Base-by-base conservation (phyloP, 2,329 filamentous ascomycete species). In the Anisogramma anomala region DNA sequence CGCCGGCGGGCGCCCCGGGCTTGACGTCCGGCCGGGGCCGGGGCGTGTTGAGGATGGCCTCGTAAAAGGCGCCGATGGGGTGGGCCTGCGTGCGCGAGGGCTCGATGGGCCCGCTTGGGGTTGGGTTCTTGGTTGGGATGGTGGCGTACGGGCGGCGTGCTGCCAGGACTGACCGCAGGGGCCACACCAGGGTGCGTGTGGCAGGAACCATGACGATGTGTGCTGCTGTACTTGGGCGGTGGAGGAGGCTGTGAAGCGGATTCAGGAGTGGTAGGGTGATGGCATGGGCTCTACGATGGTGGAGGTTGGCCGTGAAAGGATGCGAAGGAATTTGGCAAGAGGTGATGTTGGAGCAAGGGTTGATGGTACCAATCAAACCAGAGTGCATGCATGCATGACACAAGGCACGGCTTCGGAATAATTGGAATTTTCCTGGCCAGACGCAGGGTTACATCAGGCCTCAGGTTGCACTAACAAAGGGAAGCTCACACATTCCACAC, bases 31-130 rank as follows among this genome's bases (percentile, higher is more conserved):
- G 60, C 39, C 60, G 63, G 2, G 64, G 64, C 7, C 62, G 58
- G 0, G 69, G 67, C 4, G 59, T 60, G 36, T 64, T 60, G 33
- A 79, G 62, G 18, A 79, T 67, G n/a, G 62, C 57, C 48, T 76
- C 67, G 57, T 80, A 80, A 60, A 76, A 80, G 27, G 62, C 55
- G 1, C 75, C 75, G 1, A 77, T 60, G 0, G 74, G 72, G 13
- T 61, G 58, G n/a, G 59, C 63, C 49, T 71, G 67, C 41, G 64
- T 53, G 26, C 55, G 52, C 20, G 45, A 49, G 26, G 48, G 48
- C 42, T 53, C 53, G 25, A 55, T 49, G 20, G 56, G 53, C 10
- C 43, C 46, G 25, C 52, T 48, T 2, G 52, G 51, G 19, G 49
- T 50, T n/a, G 51, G 49, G 43, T 50, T 51, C 46, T 57, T 51